Conservation (phyloP, 805 yeast genomes). For the Brettanomyces anomalus region DNA sequence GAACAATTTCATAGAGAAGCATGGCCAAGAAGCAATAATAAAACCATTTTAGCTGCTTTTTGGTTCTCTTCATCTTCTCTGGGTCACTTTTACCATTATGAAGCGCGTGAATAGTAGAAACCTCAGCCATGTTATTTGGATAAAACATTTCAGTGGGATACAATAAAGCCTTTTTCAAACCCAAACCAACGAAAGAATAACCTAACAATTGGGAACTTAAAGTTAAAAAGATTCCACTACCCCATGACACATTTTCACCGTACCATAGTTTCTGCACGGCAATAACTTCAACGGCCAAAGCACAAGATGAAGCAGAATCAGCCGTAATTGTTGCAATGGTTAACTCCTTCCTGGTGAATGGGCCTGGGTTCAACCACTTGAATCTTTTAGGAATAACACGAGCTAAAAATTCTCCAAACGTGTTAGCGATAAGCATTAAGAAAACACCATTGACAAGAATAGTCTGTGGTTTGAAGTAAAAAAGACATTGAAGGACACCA, state of each 20-base stretch:
- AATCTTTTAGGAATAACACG: conserved; percentile 19
- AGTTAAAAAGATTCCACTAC: conserved; percentile 23
- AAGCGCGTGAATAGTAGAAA: conserved; percentile 16
- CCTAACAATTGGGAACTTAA: conserved; percentile 25
- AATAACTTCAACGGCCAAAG: conserved; percentile 23
- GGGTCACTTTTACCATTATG: conserved; percentile 17
- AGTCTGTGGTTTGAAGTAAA: conserved; percentile 29
- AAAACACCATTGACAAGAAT: conserved; percentile 26
- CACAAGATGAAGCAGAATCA: conserved; percentile 24
- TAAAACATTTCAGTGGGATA: conserved; percentile 25
- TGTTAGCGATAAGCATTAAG: conserved; percentile 24
- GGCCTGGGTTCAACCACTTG: conserved; percentile 31
- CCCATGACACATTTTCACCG: conserved; percentile 15
- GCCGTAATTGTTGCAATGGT: conserved; percentile 30
- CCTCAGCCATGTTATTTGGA: conserved; percentile 31
- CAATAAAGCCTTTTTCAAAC: conserved; percentile 17
- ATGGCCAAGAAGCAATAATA: conserved; percentile 16
- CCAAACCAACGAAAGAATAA: conserved; percentile 22
- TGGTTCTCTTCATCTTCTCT: not conserved
- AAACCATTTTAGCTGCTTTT: conserved; percentile 17
- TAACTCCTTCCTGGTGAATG: conserved; percentile 38
- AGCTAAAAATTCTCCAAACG: conserved; percentile 23
- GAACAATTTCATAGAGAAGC: conserved; percentile 23
- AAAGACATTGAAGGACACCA: conserved; percentile 27
- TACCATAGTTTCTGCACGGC: conserved; percentile 28